Evolutionary conservation across 1,284 basidiomycete species (phyloP), one percentile per base, ranked within the genome.

Genomic region (Kwoniella shivajii): DNA sequence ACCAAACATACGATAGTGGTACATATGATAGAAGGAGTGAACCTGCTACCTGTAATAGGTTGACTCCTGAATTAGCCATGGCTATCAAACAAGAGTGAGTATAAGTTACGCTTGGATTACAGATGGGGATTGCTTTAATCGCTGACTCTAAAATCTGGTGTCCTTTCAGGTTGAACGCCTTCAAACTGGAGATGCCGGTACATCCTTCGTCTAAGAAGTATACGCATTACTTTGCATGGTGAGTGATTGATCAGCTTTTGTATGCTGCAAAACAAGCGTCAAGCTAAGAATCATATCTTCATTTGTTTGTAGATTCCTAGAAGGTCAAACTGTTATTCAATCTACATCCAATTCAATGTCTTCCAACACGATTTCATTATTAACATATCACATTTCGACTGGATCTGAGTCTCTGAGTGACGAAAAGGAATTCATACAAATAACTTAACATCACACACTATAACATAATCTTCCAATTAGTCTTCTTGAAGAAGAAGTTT

Each of bases 121-220:
- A 53, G 24, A 41, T n/a, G n/a, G n/a, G n/a, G n/a, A n/a, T n/a
- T n/a, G n/a, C n/a, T n/a, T n/a, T n/a, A n/a, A n/a, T n/a, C n/a
- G n/a, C n/a, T n/a, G n/a, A n/a, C n/a, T n/a, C n/a, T n/a, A n/a
- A n/a, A n/a, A n/a, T 56, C 7, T 6, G n/a, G 55, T 18, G 1
- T 39, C 42, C 14, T 22, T 18, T 6, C 20, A 71, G 69, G 51
- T 81, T 95, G 44, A 94, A 96, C 79, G 92, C 90, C 60, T 96
- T 89, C 81, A 96, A 96, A 83, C 91, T 96, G 88, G 93, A 96
- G 79, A 96, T 97, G 93, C 90, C 92, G 72, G 91, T 97, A 59
- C 93, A 96, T 78, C 87, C 88, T 62, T 81, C 87, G 46, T 92
- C 89, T 78, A 85, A 90, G 75, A 85, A 88, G 70, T 87, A 94